A percentile compares a stretch with the other conserved stretches of the same genome.
phyloP scores from a whole-genome alignment of 2,329 filamentous ascomycete genomes.

The Helicocarpus griseus region DNA sequence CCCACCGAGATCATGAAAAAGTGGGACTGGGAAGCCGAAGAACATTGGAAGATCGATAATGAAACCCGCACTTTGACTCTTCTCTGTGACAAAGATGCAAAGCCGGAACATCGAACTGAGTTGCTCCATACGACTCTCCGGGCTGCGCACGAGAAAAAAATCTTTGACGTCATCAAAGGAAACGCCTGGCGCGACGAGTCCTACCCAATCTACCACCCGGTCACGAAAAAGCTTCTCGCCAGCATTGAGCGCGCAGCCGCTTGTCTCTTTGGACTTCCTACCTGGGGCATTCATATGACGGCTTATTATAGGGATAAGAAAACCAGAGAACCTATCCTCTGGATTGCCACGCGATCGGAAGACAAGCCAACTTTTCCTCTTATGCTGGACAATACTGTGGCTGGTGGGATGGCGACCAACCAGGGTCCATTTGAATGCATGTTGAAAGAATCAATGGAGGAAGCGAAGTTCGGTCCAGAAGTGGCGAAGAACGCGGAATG shows the following conservation, averaged over 20 bases:
- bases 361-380: constrained; percentile 78
- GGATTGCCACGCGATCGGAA: constrained; percentile 68
- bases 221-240: constrained; percentile 47
- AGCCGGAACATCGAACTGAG: constrained; percentile 53
- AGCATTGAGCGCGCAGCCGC: constrained; percentile 68
- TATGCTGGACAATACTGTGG: constrained; percentile 94
- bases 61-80: constrained; percentile 54
- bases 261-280: constrained; percentile 63
- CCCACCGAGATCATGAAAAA: constrained; percentile 37
- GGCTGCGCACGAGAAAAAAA: constrained; percentile 59
- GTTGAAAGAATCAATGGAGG: constrained; percentile 78
- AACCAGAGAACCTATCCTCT: constrained; percentile 46
- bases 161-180: constrained; percentile 64
- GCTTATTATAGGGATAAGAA: constrained; percentile 48
- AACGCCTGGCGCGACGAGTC: constrained; percentile 70
- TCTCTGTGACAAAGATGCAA: constrained; percentile 43
- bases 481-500: constrained; percentile 52
- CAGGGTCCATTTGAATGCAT: constrained; percentile 61
- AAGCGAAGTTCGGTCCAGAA: constrained; percentile 64
- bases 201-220: constrained; percentile 64
- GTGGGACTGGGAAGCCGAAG: constrained; percentile 40
- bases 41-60: constrained; percentile 51
- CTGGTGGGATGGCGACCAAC: constrained; percentile 70
- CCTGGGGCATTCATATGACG: constrained; percentile 75
- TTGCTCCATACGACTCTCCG: constrained; percentile 48